These are phyloP conservation scores for Lipomyces sp. DNA, from an alignment of 805 yeast species.

Conservation along the genomic window DNA sequence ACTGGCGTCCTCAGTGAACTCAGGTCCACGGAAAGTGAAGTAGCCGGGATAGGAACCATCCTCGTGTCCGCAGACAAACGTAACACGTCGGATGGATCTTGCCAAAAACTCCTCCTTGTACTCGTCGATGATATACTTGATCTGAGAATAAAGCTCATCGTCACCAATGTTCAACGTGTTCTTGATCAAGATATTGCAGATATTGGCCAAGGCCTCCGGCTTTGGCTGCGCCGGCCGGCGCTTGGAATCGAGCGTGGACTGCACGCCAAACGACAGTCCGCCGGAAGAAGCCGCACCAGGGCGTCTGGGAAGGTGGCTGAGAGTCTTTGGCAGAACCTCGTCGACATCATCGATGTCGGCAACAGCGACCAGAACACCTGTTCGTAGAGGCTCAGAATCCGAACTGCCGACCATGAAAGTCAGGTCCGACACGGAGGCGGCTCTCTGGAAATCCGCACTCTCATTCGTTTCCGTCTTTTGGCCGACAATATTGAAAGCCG, in stretches of 20 bases:
- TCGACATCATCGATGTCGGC: conserved; percentile 86
- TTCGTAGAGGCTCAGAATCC: conserved; percentile 66
- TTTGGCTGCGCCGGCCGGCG: conserved; percentile 19
- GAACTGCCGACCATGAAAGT: conserved; percentile 72
- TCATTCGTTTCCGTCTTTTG: conserved; percentile 13
- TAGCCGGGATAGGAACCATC: conserved; percentile 91
- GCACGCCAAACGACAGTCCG: conserved; percentile 45
- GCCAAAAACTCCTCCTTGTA: conserved; percentile 64
- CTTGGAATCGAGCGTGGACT: conserved; percentile 40
- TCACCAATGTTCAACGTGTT: conserved; percentile 69
- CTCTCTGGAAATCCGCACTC: conserved; percentile 53
- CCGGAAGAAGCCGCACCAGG: conserved; percentile 40
- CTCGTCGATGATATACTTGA: conserved; percentile 63
- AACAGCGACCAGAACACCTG: conserved; percentile 80
- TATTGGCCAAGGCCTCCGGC: conserved; percentile 56
- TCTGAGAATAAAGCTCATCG: conserved; percentile 58
- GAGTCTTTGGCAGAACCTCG: conserved; percentile 70
- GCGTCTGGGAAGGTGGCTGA: conserved; percentile 59
- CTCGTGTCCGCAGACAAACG: conserved; percentile 80
- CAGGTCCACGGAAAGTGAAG: conserved; percentile 90
- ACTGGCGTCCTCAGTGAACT: conserved; percentile 80
- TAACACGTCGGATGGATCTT: conserved; percentile 83
- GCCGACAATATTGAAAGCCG: conserved; percentile 63
- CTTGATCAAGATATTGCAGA: conserved; percentile 74
- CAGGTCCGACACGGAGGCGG: conserved; percentile 89